Conservation (phyloP, 2,329 filamentous ascomycete species). For the Fusarium irregulare region DNA sequence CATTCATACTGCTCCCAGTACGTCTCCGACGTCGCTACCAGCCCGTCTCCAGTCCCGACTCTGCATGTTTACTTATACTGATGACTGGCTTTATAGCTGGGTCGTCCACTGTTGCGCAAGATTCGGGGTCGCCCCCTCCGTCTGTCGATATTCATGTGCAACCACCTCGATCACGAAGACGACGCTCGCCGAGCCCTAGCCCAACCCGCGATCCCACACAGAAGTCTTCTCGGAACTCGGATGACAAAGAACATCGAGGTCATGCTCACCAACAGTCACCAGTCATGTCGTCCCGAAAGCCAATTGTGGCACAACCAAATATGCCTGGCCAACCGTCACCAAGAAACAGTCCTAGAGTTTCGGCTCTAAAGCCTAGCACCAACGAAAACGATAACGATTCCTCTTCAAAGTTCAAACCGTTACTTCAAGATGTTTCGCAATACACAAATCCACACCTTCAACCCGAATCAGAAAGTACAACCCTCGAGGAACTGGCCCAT, state of each 20-base stretch:
- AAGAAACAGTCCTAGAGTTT: constrained; percentile 45
- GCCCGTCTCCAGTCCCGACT: constrained; percentile 20
- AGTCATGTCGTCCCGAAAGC: constrained; percentile 58
- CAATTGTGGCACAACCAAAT: constrained; percentile 61
- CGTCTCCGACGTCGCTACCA: constrained; percentile 52
- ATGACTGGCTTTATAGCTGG: constrained; percentile 48
- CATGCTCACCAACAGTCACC: constrained; percentile 53
- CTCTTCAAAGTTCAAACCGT: constrained; percentile 57
- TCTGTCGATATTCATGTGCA: constrained; percentile 64
- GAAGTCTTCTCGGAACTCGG: constrained; percentile 57
- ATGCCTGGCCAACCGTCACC: constrained; percentile 47
- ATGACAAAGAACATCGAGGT: constrained; percentile 56
- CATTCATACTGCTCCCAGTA: constrained; percentile 69
- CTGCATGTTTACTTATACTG: constrained; percentile 40
- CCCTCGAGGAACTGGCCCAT: constrained; percentile 81
- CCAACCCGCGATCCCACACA: constrained; percentile 59
- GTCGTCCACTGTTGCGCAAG: constrained; percentile 48
- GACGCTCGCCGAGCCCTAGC: constrained; percentile 66
- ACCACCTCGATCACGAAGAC: constrained; percentile 61
- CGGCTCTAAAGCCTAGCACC: constrained; percentile 46
- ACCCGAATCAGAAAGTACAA: constrained; percentile 73
- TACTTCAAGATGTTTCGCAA: constrained; percentile 73
- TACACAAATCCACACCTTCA: constrained; percentile 72
- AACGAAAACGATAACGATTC: constrained; percentile 57
- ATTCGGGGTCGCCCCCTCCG: constrained; percentile 66